Evolutionary conservation across 257 asterid species (phyloP), one percentile per base, ranked within the genome.

Genomic region (Knoxia roxburghii): DNA sequence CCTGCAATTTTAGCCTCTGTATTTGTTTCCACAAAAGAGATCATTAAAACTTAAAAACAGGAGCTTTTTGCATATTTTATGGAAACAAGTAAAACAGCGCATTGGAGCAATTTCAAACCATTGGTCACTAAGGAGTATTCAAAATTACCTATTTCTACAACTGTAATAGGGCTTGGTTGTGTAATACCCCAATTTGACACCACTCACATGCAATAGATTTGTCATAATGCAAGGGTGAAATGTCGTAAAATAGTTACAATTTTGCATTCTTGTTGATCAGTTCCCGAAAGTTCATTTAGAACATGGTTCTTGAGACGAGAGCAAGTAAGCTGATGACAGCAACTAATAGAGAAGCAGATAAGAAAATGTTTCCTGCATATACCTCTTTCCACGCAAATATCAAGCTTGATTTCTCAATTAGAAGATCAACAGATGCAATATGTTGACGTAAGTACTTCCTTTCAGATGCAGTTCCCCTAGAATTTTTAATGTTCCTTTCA

Each of bases 361-460:
- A 7, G 51, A 72, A 54, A 29, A 49, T 24, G 11, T 32, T 49
- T 51, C 26, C 15, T 21, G 66, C 67, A 39, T 55, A 6, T 83
- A 93, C 99, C 79, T 83, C 84, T 35, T 55, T 29, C 96, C 97
- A 93, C 2, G 87, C 91, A 71, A 77, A 69, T 72, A 88, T 85
- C 73, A 65, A 58, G 82, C 90, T 77, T 74, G 95, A 81, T 84
- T 88, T 90, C 73, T 93, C 97, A 64, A 90, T 76, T 53, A 93
- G 88, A 79, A 68, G 65, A 78, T 84, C 89, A 71, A 93, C 84
- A 77, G 88, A 76, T 43, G 82, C 78, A 78, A 77, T 57, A 75
- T 90, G 97, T 76, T 80, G 82, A 84, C 86, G 74, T 68, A 93
- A 77, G 75, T 82, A 79, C 68, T 84, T 88, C 78, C 90, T 78